Percentiles rank a stretch among this genome's conserved stretches.
These are phyloP conservation scores for Suillus variegatus DNA, from an alignment of 768 basidiomycete species.

Conservation along the genomic window DNA sequence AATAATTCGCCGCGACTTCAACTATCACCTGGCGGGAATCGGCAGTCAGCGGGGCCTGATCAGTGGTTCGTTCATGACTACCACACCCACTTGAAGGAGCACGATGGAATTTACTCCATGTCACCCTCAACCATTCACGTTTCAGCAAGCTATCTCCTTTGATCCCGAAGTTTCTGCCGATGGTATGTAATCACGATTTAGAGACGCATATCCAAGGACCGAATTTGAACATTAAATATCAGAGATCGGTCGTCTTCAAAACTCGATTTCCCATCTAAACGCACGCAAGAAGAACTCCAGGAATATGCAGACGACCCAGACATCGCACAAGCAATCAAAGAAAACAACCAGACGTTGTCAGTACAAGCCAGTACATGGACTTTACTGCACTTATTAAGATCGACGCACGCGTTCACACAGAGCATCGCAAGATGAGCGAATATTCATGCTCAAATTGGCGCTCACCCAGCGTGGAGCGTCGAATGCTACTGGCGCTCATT, in stretches of 20 bases:
- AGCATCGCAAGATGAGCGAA: conserved; percentile 77
- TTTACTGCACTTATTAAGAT: conserved; percentile 8
- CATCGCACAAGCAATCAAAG: conserved; percentile 58
- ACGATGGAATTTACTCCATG: conserved; percentile 68
- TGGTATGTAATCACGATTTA: conserved; percentile 44
- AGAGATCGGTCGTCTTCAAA: conserved; percentile 78
- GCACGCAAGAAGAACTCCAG: conserved; percentile 60
- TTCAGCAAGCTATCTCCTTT: conserved; percentile 61
- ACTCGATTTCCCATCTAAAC: conserved; percentile 64
- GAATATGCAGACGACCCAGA: conserved; percentile 58
- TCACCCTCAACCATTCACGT: conserved; percentile 61
- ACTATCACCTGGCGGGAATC: no score
- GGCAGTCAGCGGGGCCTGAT: no score
- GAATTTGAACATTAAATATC: conserved; percentile 3
- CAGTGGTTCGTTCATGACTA: not conserved
- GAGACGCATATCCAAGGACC: conserved; percentile 5
- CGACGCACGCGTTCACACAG: conserved; percentile 39
- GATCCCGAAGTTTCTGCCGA: conserved; percentile 70
- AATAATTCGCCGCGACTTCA: no score
- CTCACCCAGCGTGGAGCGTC: conserved; percentile 56
- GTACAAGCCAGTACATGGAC: conserved; percentile 1
- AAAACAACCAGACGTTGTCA: conserved; percentile 75
- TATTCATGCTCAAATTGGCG: conserved; percentile 66
- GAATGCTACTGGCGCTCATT: not conserved
- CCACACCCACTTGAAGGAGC: not conserved